A percentile compares a stretch with the other conserved stretches of the same genome.
Conservation (phyloP, 768 basidiomycete species). For the Psilocybe tampanensis region DNA sequence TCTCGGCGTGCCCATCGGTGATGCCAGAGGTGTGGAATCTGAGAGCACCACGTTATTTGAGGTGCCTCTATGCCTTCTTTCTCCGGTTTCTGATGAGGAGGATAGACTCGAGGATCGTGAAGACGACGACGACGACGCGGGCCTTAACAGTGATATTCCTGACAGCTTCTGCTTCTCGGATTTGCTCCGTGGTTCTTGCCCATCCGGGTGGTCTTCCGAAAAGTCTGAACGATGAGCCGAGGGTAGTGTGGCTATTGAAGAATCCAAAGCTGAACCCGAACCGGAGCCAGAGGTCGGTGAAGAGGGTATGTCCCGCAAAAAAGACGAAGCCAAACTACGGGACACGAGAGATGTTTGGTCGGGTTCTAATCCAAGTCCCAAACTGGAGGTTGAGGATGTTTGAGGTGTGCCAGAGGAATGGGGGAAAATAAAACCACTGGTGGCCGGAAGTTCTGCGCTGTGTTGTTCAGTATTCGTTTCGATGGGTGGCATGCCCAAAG, state of each 20-base stretch:
- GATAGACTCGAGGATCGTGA: constrained; percentile 26
- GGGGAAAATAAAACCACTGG: constrained; percentile 25
- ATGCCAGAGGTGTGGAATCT: constrained; percentile 28
- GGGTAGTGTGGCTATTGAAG: constrained; percentile 18
- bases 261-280: constrained; percentile 19
- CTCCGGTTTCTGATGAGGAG: constrained; percentile 6
- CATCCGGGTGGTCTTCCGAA: not conserved
- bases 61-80: not conserved
- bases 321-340: constrained; percentile 21
- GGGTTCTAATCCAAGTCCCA: constrained; percentile 19
- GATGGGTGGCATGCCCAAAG: constrained; percentile 1
- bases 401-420: constrained; percentile 12
- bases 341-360: constrained; percentile 16
- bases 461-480: not conserved
- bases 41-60: constrained; percentile 1
- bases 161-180: constrained; percentile 30
- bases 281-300: constrained; percentile 13
- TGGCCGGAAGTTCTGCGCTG: not conserved
- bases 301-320: constrained; percentile 17
- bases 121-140: constrained; percentile 17
- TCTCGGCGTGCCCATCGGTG: constrained; percentile 25
- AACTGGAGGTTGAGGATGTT: constrained; percentile 16
- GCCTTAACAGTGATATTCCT: constrained; percentile 38
- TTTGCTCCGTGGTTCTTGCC: not conserved
- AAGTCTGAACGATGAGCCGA: constrained; percentile 4